Evolutionary conservation across 257 asterid species (phyloP), one percentile per base, ranked within the genome.

Genomic region (Gardenia jasminoides): DNA sequence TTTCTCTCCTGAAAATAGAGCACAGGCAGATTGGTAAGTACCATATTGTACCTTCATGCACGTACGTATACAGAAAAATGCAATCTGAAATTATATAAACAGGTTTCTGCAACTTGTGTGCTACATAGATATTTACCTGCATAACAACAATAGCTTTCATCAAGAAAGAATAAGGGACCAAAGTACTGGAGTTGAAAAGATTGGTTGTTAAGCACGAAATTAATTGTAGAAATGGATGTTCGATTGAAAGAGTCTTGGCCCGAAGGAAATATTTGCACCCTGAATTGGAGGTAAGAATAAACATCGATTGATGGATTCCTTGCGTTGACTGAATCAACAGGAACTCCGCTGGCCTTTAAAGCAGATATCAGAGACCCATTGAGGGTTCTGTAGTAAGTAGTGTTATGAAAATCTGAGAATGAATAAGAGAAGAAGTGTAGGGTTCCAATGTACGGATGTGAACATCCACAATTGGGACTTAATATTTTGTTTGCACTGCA

Each of bases 131-230:
- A 41, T n/a, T 86, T 82, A 94, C 98, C 96, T 84, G 84, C 67
- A 67, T 90, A 89, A 82, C 93, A 90, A 64, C 92, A 85, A 67
- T 93, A 91, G 58, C 73, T 82, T 39, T 89, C 88, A 39, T 89
- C 89, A 50, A 88, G 76, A 87, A 90, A 94, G 89, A 75, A 85
- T 85, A 84, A 90, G 39, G 98, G 98, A 76, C 98, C 98, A 77
- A 78, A 89, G 68, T 85, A 83, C 22, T 80, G 64, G 75, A 92
- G 73, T n/a, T 28, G 48, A 76, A 90, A 90, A 59, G 84, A 83
- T 71, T 92, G 97, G 50, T 94, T 92, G 76, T 92, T 94, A 78
- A 94, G 94, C 78, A 91, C 62, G 79, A 81, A 94, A 74, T 93
- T 90, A 9, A 92, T 88, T 24, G 70, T 65, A 47, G 96, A 84